These are phyloP conservation scores for Boletus tylopilopsis DNA, from an alignment of 768 basidiomycete genomes.

Conservation along the genomic window DNA sequence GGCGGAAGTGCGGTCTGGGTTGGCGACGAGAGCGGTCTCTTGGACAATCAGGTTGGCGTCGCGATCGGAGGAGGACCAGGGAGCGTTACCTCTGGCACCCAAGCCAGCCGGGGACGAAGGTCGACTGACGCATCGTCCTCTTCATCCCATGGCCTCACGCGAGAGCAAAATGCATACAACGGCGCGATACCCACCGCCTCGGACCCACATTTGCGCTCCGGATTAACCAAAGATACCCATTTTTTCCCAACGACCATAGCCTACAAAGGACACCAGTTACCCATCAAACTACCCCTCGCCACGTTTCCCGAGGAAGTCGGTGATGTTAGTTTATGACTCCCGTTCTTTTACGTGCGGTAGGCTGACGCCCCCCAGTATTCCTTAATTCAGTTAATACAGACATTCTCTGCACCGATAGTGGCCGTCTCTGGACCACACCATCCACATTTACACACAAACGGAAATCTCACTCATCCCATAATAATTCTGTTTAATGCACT, in stretches of 20 bases:
- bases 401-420: conserved; percentile 61
- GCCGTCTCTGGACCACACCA: conserved; percentile 73
- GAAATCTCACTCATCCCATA: conserved; percentile 86
- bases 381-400: conserved; percentile 83
- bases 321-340: conserved; percentile 59
- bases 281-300: conserved; percentile 86
- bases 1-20: conserved; percentile 86
- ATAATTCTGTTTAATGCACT: conserved; percentile 96
- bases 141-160: conserved; percentile 52
- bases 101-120: conserved; percentile 48
- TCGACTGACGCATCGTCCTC: conserved; percentile 75
- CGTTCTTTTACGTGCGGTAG: neutral
- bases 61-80: conserved; percentile 43
- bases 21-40: conserved; percentile 62
- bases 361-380: conserved; percentile 64
- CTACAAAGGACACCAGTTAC: conserved; percentile 80
- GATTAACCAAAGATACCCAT: conserved; percentile 82
- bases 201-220: conserved; percentile 47
- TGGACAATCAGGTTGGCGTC: conserved; percentile 39
- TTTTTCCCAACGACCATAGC: conserved; percentile 84
- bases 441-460: conserved; percentile 92
- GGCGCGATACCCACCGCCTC: conserved; percentile 39
- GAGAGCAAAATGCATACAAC: conserved; percentile 38
- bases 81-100: conserved; percentile 43
- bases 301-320: conserved; percentile 95